These are phyloP conservation scores for Cytidiella melzeri DNA, from an alignment of 768 basidiomycete genomes.

Conservation along the genomic window DNA sequence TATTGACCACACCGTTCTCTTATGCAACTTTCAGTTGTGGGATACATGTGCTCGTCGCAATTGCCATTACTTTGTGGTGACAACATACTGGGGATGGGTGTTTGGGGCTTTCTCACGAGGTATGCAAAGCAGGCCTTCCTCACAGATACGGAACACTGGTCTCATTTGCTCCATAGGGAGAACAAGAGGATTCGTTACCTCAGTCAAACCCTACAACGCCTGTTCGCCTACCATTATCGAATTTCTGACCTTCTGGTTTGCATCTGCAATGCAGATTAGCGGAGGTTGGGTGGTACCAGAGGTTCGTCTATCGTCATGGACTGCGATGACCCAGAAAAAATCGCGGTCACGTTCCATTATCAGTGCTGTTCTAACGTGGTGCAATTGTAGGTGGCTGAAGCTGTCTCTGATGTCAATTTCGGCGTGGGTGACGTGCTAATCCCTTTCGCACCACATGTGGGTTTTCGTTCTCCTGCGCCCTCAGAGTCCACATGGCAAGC, in stretches of 20 bases:
- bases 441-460: neutral
- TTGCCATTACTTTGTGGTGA: conserved; percentile 36
- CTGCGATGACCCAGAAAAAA: conserved; percentile 5
- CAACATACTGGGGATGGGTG: conserved; percentile 37
- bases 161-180: conserved; percentile 13
- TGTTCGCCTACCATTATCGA: conserved; percentile 19
- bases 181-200: conserved; percentile 16
- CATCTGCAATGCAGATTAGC: conserved; percentile 15
- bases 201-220: conserved; percentile 9
- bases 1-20: neutral
- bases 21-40: conserved; percentile 27
- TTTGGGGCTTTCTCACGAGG: conserved; percentile 38
- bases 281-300: conserved; percentile 16
- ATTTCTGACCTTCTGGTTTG: conserved; percentile 22
- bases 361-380: conserved; percentile 17
- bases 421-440: conserved; percentile 2
- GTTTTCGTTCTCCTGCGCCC: neutral
- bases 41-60: conserved; percentile 32
- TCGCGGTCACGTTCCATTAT: conserved; percentile 9
- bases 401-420: conserved; percentile 19
- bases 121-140: conserved; percentile 11
- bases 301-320: conserved; percentile 18
- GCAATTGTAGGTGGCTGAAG: conserved; percentile 37
- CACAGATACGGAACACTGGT: neutral
- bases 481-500: conserved; percentile 2